Evolutionary conservation across 139 green algal species (phyloP), one percentile per base, ranked within the genome.

Genomic region (Chlamydomonas schloesseri): DNA sequence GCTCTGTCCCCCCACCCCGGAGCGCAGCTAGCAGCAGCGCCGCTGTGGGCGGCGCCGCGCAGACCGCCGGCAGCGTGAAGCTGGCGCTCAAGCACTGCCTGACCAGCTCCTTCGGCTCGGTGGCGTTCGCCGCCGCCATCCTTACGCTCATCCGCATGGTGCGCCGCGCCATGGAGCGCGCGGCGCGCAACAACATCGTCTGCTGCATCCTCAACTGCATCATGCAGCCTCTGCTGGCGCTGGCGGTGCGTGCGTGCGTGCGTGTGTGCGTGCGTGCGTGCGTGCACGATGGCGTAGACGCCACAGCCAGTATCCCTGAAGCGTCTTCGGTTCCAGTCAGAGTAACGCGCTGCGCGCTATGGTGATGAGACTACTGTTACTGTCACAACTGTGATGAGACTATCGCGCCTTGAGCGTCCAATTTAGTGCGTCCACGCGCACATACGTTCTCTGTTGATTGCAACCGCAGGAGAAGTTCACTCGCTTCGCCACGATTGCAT

Each of bases 401-500:
- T n/a, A n/a, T n/a, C n/a, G n/a, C n/a, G n/a, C n/a, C n/a, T n/a
- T n/a, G n/a, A n/a, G n/a, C n/a, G n/a, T n/a, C n/a, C n/a, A n/a
- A n/a, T n/a, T n/a, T n/a, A n/a, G n/a, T n/a, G n/a, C n/a, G n/a
- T n/a, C n/a, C n/a, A n/a, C n/a, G n/a, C n/a, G n/a, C n/a, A n/a
- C n/a, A n/a, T n/a, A n/a, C n/a, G n/a, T n/a, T n/a, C n/a, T n/a
- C n/a, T n/a, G n/a, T n/a, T n/a, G n/a, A n/a, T n/a, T n/a, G n/a
- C n/a, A n/a, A n/a, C 26, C 53, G 57, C 79, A 85, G 69, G 77
- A 90, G 81, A 71, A 88, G 73, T 90, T 90, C 87, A 90, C 87
- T 26, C 34, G 46, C 34, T 90, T 90, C 71, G 80, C 87, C 18
- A 90, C 81, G 29, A 87, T 90, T 42, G 80, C 87, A 34, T 26